These are phyloP conservation scores for Lepiota brunneoincarnata DNA, from an alignment of 768 basidiomycete genomes.

Conservation along the genomic window DNA sequence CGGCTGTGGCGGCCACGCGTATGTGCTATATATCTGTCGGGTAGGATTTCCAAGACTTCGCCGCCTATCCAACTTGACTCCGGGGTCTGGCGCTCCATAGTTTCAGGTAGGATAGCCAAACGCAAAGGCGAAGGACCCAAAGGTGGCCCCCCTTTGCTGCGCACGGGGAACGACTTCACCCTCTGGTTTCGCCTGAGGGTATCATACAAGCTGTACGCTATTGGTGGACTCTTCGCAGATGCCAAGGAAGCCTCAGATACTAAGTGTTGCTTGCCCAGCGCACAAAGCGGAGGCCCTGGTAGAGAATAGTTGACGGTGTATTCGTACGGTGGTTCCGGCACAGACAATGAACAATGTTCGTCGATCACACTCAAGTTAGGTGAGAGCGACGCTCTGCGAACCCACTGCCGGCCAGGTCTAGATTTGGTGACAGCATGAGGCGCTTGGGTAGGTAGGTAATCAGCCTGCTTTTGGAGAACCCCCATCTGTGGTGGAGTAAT, in stretches of 20 bases:
- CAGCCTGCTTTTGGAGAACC: not conserved
- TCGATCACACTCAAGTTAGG: conserved; percentile 7
- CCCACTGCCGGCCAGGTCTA: not conserved
- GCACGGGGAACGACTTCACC: conserved; percentile 17
- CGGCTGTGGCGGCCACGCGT: not conserved
- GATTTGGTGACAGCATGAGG: not conserved
- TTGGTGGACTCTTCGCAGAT: not conserved
- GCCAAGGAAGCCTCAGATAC: not conserved
- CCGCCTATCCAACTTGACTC: conserved; percentile 16
- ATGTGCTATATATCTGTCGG: not conserved
- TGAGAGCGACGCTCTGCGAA: conserved; percentile 4
- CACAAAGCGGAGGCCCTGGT: not conserved
- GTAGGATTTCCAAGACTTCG: not conserved
- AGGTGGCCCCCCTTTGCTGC: conserved; percentile 33
- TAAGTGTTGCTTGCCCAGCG: not conserved
- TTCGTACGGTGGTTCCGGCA: not conserved
- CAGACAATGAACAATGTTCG: not conserved
- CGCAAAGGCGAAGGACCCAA: conserved; percentile 47
- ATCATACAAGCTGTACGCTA: not conserved
- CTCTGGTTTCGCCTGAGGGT: conserved; percentile 1
- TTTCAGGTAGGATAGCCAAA: conserved; percentile 39
- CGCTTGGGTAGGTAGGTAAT: not conserved
- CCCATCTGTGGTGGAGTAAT: not conserved
- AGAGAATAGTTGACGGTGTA: not conserved
- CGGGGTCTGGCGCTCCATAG: conserved; percentile 15